Base-by-base conservation (phyloP, 2,329 filamentous ascomycete species). In the Aspergillus persii region DNA sequence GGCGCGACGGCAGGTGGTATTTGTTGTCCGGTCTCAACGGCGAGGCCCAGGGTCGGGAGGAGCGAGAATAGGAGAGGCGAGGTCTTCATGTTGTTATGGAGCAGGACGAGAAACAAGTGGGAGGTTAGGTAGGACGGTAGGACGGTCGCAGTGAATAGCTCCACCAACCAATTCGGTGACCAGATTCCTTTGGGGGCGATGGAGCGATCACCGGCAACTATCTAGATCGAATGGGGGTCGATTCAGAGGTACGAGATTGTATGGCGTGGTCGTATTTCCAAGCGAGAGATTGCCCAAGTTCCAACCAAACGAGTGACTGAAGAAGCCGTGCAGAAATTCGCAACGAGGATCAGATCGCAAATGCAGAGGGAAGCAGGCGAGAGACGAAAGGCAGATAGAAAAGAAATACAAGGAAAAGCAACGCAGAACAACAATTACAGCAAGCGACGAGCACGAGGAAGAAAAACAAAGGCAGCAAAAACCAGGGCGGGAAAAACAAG, bases 1-100 rank as follows among this genome's bases (percentile, higher is more conserved):
- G 60, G 61, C 18, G 60, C 61, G 23, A 71, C 74, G 26, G 72
- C 66, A 6, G 70, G 68, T 11, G 66, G 65, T 3, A 67, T 55
- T 57, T 72, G 73, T 12, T 72, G 72, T 15, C 68, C 67, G 36
- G 60, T 53, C 26, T 59, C 53, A n/a, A 61, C 65, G 12, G 70
- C 64, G 26, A 66, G 54, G 18, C 68, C 67, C 57, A 61, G 61
- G 39, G 68, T 62, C 2, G 67, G 68, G 9, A 61, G 63, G 64
- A 66, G 57, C 44, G 57, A 66, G 30, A 66, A 49, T 23, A 66
- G 26, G 23, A 65, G 23, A 49, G 44, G 60, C 15, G 62, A 63
- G 36, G 61, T 46, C 50, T 62, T 66, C 66, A 68, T 68, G 48
- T 46, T 61, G 61, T 49, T 39, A n/a, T 12, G 44, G 52, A 15